Base-by-base conservation (phyloP, 2,329 filamentous ascomycete species). In the Fusarium subtropicale region DNA sequence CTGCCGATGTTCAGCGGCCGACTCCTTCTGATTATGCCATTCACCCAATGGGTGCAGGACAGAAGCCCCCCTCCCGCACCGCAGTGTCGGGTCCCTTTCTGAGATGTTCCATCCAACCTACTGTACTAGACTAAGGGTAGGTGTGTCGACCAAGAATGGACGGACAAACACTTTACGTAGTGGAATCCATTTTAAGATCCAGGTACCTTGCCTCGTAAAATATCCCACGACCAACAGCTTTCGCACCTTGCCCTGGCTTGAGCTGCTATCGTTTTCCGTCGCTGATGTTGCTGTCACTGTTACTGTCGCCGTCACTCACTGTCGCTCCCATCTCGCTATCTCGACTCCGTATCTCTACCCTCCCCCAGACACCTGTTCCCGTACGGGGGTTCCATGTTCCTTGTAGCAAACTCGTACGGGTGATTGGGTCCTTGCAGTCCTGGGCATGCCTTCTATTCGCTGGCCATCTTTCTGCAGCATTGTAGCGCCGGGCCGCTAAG, bases 401-500 rank as follows among this genome's bases (percentile, higher is more conserved):
- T 42, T 63, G 60, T 51, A 64, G 50, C 48, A 56, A 64, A 67
- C 64, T 74, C 64, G 71, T 71, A 71, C 66, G 69, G 65, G 55
- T 60, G 64, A 62, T 65, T 74, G 60, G 33, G 60, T 57, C 60
- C 66, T 64, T 60, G 57, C 51, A 42, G 36, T 45, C 33, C 30
- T 60, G 56, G 53, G 39, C 54, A 46, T 42, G 54, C 44, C 54
- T 56, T 56, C 68, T 34, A 74, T 74, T 74, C 68, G 72, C 59
- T 70, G 59, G 22, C 41, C 9, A 30, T 62, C 54, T 53, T 62
- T 71, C 69, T 71, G 60, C 61, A 64, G 58, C 66, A 47, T 56
- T 56, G 60, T 63, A 71, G 64, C 70, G 63, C 72, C 72, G 71
- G 72, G 72, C 64, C 68, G 66, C 72, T 67, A 63, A 50, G 44